Base-by-base conservation (phyloP, 768 basidiomycete species). In the Strobilomyces echinocephalus region DNA sequence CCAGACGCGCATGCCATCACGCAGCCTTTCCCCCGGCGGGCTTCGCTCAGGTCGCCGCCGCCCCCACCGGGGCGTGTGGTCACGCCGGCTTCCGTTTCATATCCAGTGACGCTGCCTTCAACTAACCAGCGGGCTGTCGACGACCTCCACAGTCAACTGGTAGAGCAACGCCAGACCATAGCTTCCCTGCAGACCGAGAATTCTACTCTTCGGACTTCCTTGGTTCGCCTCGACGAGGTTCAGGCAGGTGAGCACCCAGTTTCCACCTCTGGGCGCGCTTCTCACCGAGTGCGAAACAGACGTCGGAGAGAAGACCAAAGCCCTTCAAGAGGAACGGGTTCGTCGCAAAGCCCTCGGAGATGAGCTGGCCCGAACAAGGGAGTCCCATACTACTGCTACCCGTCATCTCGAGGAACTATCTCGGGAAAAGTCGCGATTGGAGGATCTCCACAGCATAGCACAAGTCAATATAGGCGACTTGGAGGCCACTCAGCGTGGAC, bases 1-100 rank as follows among this genome's bases (percentile, higher is more conserved):
- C 55, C 62, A n/a, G 60, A 67, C 20, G 58, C 57, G 33, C 60
- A 50, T 15, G 70, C 68, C 39, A 64, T 69, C 40, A 64, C 74
- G 12, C 74, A 76, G 54, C 70, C 59, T 2, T 45, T 54, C 61
- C 63, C 52, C 59, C 64, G 28, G 28, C 35, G 53, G 14, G 38
- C 57, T 11, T 58, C 46, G 34, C 53, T 58, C 8, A 57, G 20
- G 55, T 59, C 65, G 3, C 60, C 57, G 16, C 60, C 56, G 42
- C 55, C 62, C 11, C 39, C 47, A 34, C 49, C 34, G 31, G 61
- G 60, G 34, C 61, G 53, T 44, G 35, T 15, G 20, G 56, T 33
- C 21, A 46, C 55, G 6, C 50, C 56, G 1, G 35, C 34, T 28
- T 62, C 55, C 8, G 2, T 40, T 20, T 45, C 56, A 4, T 54